Percentiles rank a stretch among this genome's conserved stretches.
Conservation (phyloP, 306 rosid species). For the Benincasa hispida region DNA sequence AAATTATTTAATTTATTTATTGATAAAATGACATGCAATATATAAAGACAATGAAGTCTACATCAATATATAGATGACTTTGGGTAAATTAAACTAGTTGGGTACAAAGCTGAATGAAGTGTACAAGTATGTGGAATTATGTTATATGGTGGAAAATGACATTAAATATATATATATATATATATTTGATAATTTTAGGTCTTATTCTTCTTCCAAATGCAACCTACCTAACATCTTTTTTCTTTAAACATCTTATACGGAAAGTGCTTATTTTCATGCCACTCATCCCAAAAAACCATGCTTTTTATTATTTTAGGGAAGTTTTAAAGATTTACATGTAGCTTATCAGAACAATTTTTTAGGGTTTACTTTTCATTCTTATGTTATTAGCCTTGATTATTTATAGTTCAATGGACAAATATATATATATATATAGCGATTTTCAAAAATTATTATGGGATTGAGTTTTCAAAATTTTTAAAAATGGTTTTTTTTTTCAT, state of each 20-base stretch:
- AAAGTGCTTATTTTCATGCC: neutral
- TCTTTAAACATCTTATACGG: neutral
- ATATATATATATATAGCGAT: no score
- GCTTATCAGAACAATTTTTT: no score
- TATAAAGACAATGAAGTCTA: neutral
- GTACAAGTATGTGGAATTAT: neutral
- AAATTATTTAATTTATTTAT: neutral
- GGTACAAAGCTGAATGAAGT: neutral
- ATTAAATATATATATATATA: neutral
- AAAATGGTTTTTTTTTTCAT: no score
- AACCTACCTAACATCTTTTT: neutral
- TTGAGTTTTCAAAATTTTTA: no score
- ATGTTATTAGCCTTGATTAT: no score
- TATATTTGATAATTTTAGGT: neutral
- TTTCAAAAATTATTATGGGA: no score
- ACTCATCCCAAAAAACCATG: neutral
- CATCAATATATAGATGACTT: neutral
- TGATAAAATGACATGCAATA: neutral
- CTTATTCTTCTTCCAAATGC: neutral
- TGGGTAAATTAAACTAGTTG: neutral
- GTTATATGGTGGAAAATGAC: neutral
- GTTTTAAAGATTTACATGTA: neutral
- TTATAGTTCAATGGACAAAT: no score
- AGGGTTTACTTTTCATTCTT: no score
- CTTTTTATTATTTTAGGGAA: neutral